Base-by-base conservation (phyloP, 352 stramenopile species). In the Pythium aristosporum region DNA sequence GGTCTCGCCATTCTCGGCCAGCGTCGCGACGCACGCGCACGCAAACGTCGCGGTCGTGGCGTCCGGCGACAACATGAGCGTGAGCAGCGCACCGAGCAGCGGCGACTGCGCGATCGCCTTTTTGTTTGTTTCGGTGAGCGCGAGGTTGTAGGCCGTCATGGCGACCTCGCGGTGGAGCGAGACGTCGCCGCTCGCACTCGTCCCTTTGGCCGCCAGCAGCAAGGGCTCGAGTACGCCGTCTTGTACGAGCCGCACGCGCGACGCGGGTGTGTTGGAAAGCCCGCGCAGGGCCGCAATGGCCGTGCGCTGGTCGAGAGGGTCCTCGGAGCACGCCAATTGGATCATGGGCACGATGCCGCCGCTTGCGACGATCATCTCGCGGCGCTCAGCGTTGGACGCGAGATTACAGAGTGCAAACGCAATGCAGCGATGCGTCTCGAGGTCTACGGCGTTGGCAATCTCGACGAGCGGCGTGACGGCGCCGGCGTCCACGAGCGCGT, bases 331-430 rank as follows among this genome's bases (percentile, higher is more conserved):
- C 34, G 94, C 96, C 7, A 99, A 75, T 65, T 92, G 91, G 62
- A 99, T 97, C 56, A 99, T 97, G 9, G 94, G 90, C n/a, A 90
- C 76, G 37, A 99, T 81, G 7, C 96, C 96, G 2, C 95, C 95
- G 54, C 91, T 77, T 52, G 92, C 80, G 30, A 99, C 95, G n/a
- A 99, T 96, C 60, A 92, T 76, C 37, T 84, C 65, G n/a, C 94
- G 77, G 4, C 94, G 89, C 16, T 75, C 65, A 1, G 86, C 76
- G 59, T 98, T 94, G 2, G 91, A 88, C 5, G 92, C 86, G 8
- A 99, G 84, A 67, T 99, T 99, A 71, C 93, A 98, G 25, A 99
- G 76, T 13, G 96, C 90, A 71, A 98, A 98, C 16, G 94, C 92
- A 62, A 99, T 99, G 62, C 91, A 98, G 9, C 96, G 84, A 69